Base-by-base conservation (phyloP, 108 stramenopile species). In the Chaetoceros tenuissimus region DNA sequence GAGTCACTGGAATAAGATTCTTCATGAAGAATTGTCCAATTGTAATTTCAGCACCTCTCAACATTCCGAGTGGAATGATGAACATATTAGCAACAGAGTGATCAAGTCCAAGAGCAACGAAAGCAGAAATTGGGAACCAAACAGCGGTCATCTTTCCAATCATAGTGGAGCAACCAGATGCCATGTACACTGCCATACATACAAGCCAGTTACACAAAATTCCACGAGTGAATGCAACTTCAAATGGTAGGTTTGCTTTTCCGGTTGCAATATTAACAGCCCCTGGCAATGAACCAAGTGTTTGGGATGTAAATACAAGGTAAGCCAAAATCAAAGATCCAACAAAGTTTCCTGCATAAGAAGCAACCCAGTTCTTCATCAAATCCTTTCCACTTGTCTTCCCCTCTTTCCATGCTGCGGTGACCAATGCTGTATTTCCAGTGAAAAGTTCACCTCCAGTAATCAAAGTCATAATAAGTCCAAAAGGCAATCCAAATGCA, bases 21-120 rank as follows among this genome's bases (percentile, higher is more conserved):
- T 86, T 85, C 31, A 75, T 19, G 46, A 95, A 59, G 46, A 94
- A 70, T 64, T 92, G 79, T 27, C 47, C 46, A 60, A 82, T 45
- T 1, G 94, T 77, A 43, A 98, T 77, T 24, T 92, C 77, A 1
- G 94, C 95, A 31, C 97, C 97, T 46, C 82, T 80, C 62, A 94
- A 62, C 60, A 95, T 94, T 17, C 97, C 97, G 46, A 96, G 75
- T 22, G 97, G 97, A 68, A 96, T 87, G 25, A 98, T 74, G 77
- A 94, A 96, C 97, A 98, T 98, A 62, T 97, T 97, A 28, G 97
- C 97, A 40, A 98, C 85, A 24, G 80, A 82, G 71, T 98, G 97
- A 46, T 96, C 95, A 7, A 94, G 64, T 7, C 92, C 95, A 59
- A 93, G 79, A 7, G 90, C 88, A 27, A 96, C 90, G 63, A 94